Evolutionary conservation across 164 flowering plant genomes (phyloP).

Genomic region (Magnolia officinalis): DNA sequence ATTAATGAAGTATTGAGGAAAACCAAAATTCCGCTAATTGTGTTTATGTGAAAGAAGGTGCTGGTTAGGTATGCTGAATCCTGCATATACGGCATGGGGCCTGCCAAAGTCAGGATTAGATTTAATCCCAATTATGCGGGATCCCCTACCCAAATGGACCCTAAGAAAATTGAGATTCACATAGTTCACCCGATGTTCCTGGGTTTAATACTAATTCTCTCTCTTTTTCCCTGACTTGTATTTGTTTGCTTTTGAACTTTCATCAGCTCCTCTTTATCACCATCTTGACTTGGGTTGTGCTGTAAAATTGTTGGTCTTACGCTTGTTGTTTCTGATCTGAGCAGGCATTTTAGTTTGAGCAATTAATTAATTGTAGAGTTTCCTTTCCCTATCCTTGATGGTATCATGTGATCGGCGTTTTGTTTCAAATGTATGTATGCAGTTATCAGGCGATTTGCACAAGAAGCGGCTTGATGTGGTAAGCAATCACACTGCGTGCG

Average conservation of each 20-base stretch:
- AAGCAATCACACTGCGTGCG: slow-evolving; percentile 29
- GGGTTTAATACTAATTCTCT: neutral
- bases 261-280: neutral
- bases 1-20: too few species aligned
- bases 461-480: slow-evolving; percentile 72
- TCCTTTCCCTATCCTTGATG: neutral
- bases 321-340: neutral
- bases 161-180: neutral
- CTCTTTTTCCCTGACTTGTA: too few species aligned
- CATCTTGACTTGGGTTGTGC: neutral
- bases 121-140: too few species aligned
- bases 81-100: too few species aligned
- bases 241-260: neutral
- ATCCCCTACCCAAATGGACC: too few species aligned
- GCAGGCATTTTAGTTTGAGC: neutral
- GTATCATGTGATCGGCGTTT: neutral
- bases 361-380: neutral
- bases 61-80: too few species aligned
- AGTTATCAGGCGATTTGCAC: slow-evolving; percentile 61
- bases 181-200: neutral
- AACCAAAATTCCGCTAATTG: too few species aligned
- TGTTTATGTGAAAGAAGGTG: too few species aligned
- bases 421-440: slow-evolving; percentile 27
- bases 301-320: neutral
- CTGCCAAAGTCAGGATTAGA: too few species aligned